A percentile compares a stretch with the other conserved stretches of the same genome.
phyloP scores from a whole-genome alignment of 2,329 filamentous ascomycete genomes.

The Furcasterigmium sp. region DNA sequence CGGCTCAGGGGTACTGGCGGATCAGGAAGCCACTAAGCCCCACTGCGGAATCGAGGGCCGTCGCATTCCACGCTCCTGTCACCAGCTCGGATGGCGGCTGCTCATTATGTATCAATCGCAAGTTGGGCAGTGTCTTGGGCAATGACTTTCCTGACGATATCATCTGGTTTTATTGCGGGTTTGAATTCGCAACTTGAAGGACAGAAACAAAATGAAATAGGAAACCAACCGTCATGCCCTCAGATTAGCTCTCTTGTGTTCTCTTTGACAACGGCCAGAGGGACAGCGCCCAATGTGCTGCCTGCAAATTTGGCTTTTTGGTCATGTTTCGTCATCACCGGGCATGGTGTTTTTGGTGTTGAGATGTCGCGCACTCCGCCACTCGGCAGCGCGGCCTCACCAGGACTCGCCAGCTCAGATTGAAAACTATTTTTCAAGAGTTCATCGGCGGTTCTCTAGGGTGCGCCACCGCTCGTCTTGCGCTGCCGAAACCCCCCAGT shows the following conservation, averaged over 20 bases:
- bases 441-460: background rate
- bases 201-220: constrained; percentile 4
- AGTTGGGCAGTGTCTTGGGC: too few relatives aligned
- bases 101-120: too few relatives aligned
- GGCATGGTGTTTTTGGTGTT: constrained; percentile 15
- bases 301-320: constrained; percentile 37
- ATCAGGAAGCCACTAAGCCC: too few relatives aligned
- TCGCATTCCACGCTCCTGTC: too few relatives aligned
- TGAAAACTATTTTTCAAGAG: constrained; percentile 30
- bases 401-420: constrained; percentile 24
- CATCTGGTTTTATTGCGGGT: too few relatives aligned
- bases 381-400: constrained; percentile 8
- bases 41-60: too few relatives aligned
- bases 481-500: constrained; percentile 6
- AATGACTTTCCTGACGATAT: too few relatives aligned
- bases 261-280: constrained; percentile 27
- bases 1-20: too few relatives aligned
- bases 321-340: constrained; percentile 29
- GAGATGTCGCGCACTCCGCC: constrained; percentile 2
- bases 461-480: background rate
- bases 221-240: constrained; percentile 18
- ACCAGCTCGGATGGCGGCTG: too few relatives aligned
- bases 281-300: constrained; percentile 20
- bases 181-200: too few relatives aligned
- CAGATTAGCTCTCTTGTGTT: constrained; percentile 37